Evolutionary conservation across 2,329 filamentous ascomycete genomes (phyloP).

Genomic region (Claviceps sp.): DNA sequence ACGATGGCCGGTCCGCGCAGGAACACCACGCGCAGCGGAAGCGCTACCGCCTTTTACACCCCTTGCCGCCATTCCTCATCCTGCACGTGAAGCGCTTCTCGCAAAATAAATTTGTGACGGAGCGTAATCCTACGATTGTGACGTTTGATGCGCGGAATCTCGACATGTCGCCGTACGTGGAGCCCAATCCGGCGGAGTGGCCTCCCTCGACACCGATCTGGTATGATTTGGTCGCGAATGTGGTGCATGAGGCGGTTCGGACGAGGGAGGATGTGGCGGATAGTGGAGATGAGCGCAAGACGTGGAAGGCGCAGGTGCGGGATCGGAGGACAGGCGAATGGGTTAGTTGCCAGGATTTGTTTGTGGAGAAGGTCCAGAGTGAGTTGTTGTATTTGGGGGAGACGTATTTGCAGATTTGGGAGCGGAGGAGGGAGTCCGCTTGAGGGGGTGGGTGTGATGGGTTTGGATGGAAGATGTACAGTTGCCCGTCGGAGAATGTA

Average conservation of each 20-base stretch:
- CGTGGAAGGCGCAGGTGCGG: conserved; percentile 85
- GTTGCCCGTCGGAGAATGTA: no score
- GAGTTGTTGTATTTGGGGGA: conserved; percentile 89
- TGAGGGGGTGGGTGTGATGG: background rate
- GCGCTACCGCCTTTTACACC: conserved; percentile 79
- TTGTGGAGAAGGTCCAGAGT: conserved; percentile 75
- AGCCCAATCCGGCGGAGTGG: conserved; percentile 64
- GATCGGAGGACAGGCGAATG: conserved; percentile 75
- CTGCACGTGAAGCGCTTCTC: conserved; percentile 97
- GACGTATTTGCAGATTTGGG: conserved; percentile 94
- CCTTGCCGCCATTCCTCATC: conserved; percentile 77
- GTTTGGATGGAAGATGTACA: no score
- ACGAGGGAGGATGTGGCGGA: conserved; percentile 76
- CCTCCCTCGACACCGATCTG: conserved; percentile 69
- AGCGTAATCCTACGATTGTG: conserved; percentile 95
- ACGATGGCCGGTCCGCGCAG: conserved; percentile 77
- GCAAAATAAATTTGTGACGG: conserved; percentile 89
- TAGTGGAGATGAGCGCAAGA: conserved; percentile 73
- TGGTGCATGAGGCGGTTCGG: conserved; percentile 73
- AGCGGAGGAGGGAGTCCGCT: conserved; percentile 46
- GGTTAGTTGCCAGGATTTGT: conserved; percentile 89
- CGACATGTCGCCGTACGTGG: conserved; percentile 81
- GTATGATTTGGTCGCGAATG: conserved; percentile 93
- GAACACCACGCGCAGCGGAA: conserved; percentile 82
- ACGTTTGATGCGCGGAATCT: conserved; percentile 78